Conservation (phyloP, 1,284 basidiomycete species). For the Naganishia sp. region DNA sequence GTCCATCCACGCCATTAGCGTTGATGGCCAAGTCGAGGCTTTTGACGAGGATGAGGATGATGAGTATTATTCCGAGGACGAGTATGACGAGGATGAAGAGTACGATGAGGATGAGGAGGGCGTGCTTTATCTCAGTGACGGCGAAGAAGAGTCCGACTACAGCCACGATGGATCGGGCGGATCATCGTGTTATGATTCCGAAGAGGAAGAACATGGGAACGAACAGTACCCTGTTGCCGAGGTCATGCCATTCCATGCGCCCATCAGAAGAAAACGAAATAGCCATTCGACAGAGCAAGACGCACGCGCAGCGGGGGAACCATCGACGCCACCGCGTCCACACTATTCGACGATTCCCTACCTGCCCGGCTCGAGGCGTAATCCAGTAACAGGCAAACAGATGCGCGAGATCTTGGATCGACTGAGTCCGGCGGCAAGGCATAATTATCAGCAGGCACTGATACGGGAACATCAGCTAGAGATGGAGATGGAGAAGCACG, state of each 20-base stretch:
- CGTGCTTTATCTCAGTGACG: slow-evolving; percentile 5
- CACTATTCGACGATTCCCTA: slow-evolving; percentile 16
- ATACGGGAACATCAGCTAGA: slow-evolving; percentile 21
- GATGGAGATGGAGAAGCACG: slow-evolving; percentile 13
- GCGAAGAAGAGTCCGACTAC: slow-evolving; percentile 16
- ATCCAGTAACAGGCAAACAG: slow-evolving; percentile 19
- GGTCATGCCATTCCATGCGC: slow-evolving; percentile 15
- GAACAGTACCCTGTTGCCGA: slow-evolving; percentile 10
- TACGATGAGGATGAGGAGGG: slow-evolving; percentile 27
- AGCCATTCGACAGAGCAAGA: background rate
- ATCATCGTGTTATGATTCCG: slow-evolving; percentile 9
- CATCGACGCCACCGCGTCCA: background rate
- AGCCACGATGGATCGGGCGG: slow-evolving; percentile 4
- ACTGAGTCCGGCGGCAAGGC: slow-evolving; percentile 12
- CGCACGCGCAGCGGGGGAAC: background rate
- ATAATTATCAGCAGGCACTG: slow-evolving; percentile 23
- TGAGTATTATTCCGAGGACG: slow-evolving; percentile 19
- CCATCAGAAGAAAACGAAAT: slow-evolving; percentile 1
- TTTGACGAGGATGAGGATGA: slow-evolving; percentile 26
- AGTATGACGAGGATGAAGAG: slow-evolving; percentile 22
- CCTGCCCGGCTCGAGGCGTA: slow-evolving; percentile 4
- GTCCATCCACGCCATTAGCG: slow-evolving; percentile 17
- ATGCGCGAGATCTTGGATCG: slow-evolving; percentile 23
- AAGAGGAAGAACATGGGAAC: slow-evolving; percentile 20
- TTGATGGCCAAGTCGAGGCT: slow-evolving; percentile 21